A percentile compares a stretch with the other conserved stretches of the same genome.
Conservation (phyloP, 108 stramenopile species). For the Cyclotella cryptica region DNA sequence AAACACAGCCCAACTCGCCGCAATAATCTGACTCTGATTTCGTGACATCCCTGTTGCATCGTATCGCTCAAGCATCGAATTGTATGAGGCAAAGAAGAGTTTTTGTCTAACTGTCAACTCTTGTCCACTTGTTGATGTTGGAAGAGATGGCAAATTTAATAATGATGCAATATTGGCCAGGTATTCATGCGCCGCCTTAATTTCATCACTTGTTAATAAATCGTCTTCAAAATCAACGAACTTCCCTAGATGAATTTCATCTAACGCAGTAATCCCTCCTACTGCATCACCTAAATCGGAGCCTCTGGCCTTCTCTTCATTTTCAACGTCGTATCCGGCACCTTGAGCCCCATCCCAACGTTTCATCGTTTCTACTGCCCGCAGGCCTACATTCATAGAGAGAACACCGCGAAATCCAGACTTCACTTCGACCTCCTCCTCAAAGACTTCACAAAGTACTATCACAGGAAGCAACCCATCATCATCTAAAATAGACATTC, state of each 20-base stretch:
- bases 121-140: not conserved
- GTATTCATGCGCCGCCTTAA: slow-evolving; percentile 13
- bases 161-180: slow-evolving; percentile 25
- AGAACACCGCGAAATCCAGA: slow-evolving; percentile 41
- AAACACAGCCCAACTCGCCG: slow-evolving; percentile 41
- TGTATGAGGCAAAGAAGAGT: slow-evolving; percentile 16
- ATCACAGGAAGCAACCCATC: slow-evolving; percentile 40
- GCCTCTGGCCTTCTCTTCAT: not conserved
- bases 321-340: too few relatives aligned
- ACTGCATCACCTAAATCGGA: not conserved
- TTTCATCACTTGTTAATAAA: slow-evolving; percentile 5
- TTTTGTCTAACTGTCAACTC: not conserved
- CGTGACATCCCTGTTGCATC: not conserved
- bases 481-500: slow-evolving; percentile 34
- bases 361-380: slow-evolving; percentile 41
- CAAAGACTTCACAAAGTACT: slow-evolving; percentile 47
- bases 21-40: slow-evolving; percentile 14
- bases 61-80: not conserved
- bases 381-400: slow-evolving; percentile 39
- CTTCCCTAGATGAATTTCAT: slow-evolving; percentile 32
- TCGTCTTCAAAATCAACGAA: slow-evolving; percentile 43
- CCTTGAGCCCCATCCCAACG: not conserved
- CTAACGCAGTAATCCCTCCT: slow-evolving; percentile 14
- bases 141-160: slow-evolving; percentile 11
- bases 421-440: slow-evolving; percentile 32